These are phyloP conservation scores for Trichophyton benhamiae DNA, from an alignment of 2,329 filamentous ascomycete genomes.

Conservation along the genomic window DNA sequence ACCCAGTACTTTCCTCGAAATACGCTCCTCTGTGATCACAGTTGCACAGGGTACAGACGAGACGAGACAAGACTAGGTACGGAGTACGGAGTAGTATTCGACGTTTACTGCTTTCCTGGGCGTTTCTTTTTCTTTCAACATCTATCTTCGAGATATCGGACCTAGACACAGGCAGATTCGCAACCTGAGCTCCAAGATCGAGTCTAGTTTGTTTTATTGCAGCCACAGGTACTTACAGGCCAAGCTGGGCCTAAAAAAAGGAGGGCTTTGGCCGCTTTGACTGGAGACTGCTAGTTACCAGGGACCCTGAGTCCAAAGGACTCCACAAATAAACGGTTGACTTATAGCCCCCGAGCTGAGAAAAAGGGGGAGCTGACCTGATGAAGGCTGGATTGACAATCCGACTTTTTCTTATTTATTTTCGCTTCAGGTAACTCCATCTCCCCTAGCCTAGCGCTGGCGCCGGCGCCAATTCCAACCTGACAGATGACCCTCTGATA, in stretches of 20 bases:
- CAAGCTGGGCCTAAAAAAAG: background rate
- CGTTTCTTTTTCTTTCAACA: background rate
- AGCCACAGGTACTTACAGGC: background rate
- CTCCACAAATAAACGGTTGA: conserved; percentile 1
- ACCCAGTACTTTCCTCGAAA: background rate
- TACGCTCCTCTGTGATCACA: background rate
- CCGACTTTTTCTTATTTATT: background rate
- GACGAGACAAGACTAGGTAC: background rate
- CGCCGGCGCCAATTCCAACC: background rate
- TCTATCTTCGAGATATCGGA: background rate
- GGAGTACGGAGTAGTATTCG: background rate
- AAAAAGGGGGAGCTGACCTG: background rate
- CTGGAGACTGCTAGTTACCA: background rate
- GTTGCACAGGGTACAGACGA: background rate
- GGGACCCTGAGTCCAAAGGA: background rate
- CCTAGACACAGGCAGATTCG: background rate
- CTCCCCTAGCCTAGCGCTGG: background rate
- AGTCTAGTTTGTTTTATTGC: background rate
- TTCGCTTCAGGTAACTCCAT: conserved; percentile 4
- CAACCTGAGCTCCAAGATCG: background rate
- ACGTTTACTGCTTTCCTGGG: background rate
- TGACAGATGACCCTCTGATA: background rate
- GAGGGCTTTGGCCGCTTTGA: background rate
- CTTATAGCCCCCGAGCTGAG: background rate
- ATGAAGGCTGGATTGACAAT: background rate